Evolutionary conservation across 495 filamentous ascomycete species (phyloP).

Genomic region (Tuber brumale): DNA sequence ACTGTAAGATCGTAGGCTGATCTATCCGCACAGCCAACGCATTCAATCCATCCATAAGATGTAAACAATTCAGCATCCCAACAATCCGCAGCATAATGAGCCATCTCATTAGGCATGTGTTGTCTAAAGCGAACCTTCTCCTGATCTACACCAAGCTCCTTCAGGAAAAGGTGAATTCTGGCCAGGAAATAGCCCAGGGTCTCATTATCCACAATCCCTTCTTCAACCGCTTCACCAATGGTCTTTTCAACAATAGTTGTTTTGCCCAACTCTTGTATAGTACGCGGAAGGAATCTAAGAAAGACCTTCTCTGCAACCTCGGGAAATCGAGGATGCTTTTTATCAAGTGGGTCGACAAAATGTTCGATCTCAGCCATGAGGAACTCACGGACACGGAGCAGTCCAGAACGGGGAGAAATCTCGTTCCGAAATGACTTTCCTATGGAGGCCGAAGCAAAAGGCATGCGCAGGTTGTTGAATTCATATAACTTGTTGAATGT

Average conservation of each 20-base stretch:
- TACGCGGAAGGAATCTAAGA: conserved; percentile 54
- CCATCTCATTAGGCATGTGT: conserved; percentile 69
- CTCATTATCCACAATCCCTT: conserved; percentile 60
- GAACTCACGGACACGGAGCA: conserved; percentile 74
- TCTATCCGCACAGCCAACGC: conserved; percentile 63
- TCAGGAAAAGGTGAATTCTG: conserved; percentile 57
- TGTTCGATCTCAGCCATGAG: conserved; percentile 80
- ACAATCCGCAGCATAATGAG: conserved; percentile 63
- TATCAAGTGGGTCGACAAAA: conserved; percentile 68
- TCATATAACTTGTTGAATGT: conserved; percentile 72
- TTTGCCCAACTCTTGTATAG: conserved; percentile 56
- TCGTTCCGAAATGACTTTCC: conserved; percentile 76
- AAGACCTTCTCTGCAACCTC: conserved; percentile 58
- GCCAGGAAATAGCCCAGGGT: conserved; percentile 66
- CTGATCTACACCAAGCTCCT: conserved; percentile 56
- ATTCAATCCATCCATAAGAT: conserved; percentile 65
- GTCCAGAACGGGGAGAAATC: conserved; percentile 64
- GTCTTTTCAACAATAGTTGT: conserved; percentile 50
- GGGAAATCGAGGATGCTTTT: conserved; percentile 64
- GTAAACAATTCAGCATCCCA: conserved; percentile 64
- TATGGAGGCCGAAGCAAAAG: conserved; percentile 70
- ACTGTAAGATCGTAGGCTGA: conserved; percentile 62
- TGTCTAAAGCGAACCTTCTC: conserved; percentile 61
- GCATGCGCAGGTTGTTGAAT: conserved; percentile 66
- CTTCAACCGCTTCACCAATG: conserved; percentile 57